Conservation (phyloP, 257 asterid genomes). For the Solanum dulcamara region DNA sequence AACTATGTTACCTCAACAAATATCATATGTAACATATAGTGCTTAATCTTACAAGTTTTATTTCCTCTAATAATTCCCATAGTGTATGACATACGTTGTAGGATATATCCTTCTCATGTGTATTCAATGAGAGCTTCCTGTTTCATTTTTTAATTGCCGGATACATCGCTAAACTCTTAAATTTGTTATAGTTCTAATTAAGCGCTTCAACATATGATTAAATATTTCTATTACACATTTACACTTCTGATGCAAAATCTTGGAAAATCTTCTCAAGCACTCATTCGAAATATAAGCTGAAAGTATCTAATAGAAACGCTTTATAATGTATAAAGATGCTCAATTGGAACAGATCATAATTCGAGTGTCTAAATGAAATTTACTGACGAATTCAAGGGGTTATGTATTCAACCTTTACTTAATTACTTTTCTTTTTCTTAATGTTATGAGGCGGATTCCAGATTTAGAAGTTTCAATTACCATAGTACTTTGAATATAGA, state of each 20-base stretch:
- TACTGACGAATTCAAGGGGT: not conserved
- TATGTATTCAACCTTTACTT: not conserved
- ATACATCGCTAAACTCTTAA: fast-evolving
- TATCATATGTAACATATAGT: not conserved
- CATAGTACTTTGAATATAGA: too few species aligned
- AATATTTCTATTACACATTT: not conserved
- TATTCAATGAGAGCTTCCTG: not conserved
- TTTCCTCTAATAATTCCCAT: not conserved
- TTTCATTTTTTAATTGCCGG: not conserved
- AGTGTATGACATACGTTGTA: not conserved
- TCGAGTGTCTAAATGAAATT: too few species aligned
- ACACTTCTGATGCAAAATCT: not conserved
- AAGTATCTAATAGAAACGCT: too few species aligned
- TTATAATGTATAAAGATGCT: too few species aligned
- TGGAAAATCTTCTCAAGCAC: not conserved
- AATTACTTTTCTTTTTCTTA: too few species aligned
- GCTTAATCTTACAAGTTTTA: not conserved
- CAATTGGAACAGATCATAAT: too few species aligned
- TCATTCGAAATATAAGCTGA: too few species aligned
- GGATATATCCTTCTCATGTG: not conserved
- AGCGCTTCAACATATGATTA: not conserved
- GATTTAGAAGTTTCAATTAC: too few species aligned
- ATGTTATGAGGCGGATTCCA: fast-evolving
- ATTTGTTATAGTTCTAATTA: not conserved
- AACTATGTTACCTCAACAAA: not conserved